phyloP scores from a whole-genome alignment of 352 stramenopile genomes.

The Hyphochytrium catenoides region DNA sequence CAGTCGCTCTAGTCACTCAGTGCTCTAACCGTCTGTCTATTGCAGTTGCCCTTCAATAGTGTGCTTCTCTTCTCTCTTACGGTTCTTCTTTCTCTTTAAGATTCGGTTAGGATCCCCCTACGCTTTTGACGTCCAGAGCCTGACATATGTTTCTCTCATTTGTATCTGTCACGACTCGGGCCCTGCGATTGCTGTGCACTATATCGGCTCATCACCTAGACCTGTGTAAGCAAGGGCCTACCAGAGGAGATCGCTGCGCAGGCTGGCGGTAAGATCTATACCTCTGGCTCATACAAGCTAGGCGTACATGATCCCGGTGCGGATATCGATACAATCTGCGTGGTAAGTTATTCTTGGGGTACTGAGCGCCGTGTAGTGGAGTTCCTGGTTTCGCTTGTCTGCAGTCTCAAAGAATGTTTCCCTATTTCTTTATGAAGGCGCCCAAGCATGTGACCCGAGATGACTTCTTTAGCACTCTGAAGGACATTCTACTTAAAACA shows the following conservation, averaged over 20 bases:
- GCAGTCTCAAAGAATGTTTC: background rate
- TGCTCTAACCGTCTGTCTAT: too few species aligned
- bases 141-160: too few species aligned
- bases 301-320: conserved; percentile 87
- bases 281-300: conserved; percentile 80
- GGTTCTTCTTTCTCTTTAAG: too few species aligned
- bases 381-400: background rate
- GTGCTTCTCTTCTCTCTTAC: too few species aligned
- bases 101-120: too few species aligned
- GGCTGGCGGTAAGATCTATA: conserved; percentile 54
- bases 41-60: too few species aligned
- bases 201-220: too few species aligned
- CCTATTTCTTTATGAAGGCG: conserved; percentile 11
- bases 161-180: too few species aligned
- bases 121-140: too few species aligned
- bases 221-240: conserved; percentile 46
- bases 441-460: conserved; percentile 80
- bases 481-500: conserved; percentile 72
- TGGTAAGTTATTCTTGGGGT: conserved; percentile 13
- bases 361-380: background rate
- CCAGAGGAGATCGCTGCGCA: conserved; percentile 57
- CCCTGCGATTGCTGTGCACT: too few species aligned
- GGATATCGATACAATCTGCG: conserved; percentile 94
- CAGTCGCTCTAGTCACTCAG: too few species aligned
- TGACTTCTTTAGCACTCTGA: conserved; percentile 85